Evolutionary conservation across 2,329 filamentous ascomycete genomes (phyloP).

Genomic region (Nemania sp.): DNA sequence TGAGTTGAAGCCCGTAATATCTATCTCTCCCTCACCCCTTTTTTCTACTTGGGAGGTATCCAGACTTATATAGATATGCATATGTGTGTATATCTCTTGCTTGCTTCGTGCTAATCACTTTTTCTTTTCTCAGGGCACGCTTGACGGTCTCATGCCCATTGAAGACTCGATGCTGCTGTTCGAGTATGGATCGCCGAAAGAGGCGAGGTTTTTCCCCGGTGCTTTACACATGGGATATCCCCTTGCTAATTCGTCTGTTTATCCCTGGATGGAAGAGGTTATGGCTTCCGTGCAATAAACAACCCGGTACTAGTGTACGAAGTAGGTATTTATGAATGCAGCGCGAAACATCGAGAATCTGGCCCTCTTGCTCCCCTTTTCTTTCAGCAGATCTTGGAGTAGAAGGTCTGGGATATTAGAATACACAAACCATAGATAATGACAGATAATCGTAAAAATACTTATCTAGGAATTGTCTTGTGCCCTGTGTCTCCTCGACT

Average conservation of each 20-base stretch:
- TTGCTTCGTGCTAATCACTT: background rate
- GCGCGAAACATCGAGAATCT: background rate
- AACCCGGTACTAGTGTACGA: no score
- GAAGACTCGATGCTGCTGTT: conserved; percentile 69
- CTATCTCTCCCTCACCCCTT: background rate
- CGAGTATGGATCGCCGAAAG: conserved; percentile 68
- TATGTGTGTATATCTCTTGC: background rate
- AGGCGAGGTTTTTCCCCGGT: conserved; percentile 65
- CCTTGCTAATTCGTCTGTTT: conserved; percentile 58
- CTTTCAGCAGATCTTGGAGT: no score
- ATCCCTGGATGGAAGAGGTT: conserved; percentile 65
- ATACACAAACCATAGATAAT: no score
- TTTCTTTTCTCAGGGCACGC: conserved; percentile 54
- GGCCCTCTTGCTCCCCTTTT: background rate
- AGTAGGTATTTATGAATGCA: background rate
- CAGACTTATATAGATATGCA: background rate
- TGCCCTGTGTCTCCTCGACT: background rate
- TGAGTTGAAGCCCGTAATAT: conserved; percentile 39
- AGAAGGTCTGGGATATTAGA: no score
- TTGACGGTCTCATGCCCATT: conserved; percentile 69
- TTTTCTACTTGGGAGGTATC: background rate
- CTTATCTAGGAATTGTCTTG: no score
- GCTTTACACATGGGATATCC: conserved; percentile 72
- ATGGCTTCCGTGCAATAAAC: conserved; percentile 44
- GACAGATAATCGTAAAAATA: no score